A percentile compares a stretch with the other conserved stretches of the same genome.
Conservation (phyloP, 768 basidiomycete species). For the Suillus ampliporus region DNA sequence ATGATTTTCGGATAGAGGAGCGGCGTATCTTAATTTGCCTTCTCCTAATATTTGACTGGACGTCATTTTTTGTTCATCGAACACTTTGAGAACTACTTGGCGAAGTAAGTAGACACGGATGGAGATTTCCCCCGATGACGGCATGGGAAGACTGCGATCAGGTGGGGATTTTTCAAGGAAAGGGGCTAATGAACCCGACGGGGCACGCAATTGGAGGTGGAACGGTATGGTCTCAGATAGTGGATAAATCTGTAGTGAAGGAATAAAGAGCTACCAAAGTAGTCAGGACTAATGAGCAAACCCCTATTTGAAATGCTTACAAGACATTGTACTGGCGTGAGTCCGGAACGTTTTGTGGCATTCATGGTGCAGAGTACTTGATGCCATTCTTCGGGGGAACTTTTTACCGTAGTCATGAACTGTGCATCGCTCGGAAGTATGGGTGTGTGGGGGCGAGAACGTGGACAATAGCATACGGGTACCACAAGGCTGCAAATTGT, state of each 20-base stretch:
- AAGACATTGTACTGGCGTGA: constrained; percentile 53
- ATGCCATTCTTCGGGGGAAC: constrained; percentile 70
- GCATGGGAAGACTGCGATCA: constrained; percentile 4
- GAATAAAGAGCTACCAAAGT: constrained; percentile 59
- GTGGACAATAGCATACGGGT: constrained; percentile 58
- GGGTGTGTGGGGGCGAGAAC: constrained; percentile 59
- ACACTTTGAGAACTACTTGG: constrained; percentile 46
- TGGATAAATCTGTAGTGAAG: constrained; percentile 58
- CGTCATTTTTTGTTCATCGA: constrained; percentile 18
- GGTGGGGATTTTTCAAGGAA: constrained; percentile 41
- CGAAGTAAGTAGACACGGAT: constrained; percentile 61
- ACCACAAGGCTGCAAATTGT: constrained; percentile 46
- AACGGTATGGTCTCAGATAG: constrained; percentile 64
- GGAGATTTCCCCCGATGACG: constrained; percentile 21
- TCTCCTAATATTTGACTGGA: constrained; percentile 47
- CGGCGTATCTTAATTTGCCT: constrained; percentile 52
- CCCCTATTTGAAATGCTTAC: constrained; percentile 41
- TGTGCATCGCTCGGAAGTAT: constrained; percentile 48
- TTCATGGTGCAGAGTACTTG: constrained; percentile 53
- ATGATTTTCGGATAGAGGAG: constrained; percentile 36
- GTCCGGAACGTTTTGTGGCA: constrained; percentile 37
- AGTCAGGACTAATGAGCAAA: constrained; percentile 1
- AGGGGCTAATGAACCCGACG: constrained; percentile 48
- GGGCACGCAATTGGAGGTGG: constrained; percentile 64
- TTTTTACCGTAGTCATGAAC: constrained; percentile 65